Percentiles rank a stretch among this genome's conserved stretches.
phyloP scores from a whole-genome alignment of 2,329 filamentous ascomycete species.

The Talaromyces sp. region DNA sequence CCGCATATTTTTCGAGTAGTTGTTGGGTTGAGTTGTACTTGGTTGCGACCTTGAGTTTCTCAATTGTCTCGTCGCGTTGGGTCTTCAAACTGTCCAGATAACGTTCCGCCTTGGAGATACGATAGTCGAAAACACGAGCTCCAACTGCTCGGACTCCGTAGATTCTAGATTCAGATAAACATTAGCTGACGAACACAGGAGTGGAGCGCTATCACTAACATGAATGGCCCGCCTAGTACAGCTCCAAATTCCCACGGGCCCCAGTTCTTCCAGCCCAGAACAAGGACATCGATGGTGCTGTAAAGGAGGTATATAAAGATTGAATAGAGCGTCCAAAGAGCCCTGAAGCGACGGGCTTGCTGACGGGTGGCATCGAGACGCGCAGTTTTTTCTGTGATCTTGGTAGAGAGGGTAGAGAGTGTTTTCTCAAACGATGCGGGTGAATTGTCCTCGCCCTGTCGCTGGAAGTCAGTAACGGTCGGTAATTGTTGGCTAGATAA shows the following conservation, averaged over 20 bases:
- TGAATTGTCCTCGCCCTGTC: slow-evolving; percentile 70
- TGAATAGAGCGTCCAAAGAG: slow-evolving; percentile 85
- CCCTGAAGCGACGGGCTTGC: slow-evolving; percentile 70
- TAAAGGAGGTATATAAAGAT: slow-evolving; percentile 87
- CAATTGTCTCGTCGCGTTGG: slow-evolving; percentile 80
- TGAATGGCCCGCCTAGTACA: slow-evolving; percentile 69
- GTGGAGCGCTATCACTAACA: slow-evolving; percentile 44
- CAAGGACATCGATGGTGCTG: slow-evolving; percentile 72
- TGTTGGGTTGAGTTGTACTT: slow-evolving; percentile 94
- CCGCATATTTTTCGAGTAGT: slow-evolving; percentile 89
- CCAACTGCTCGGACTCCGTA: slow-evolving; percentile 65
- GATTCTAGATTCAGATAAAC: slow-evolving; percentile 56
- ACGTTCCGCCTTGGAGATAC: slow-evolving; percentile 63
- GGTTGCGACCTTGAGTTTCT: slow-evolving; percentile 89
- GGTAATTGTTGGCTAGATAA: background rate
- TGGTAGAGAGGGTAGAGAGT: slow-evolving; percentile 72
- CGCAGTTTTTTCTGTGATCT: slow-evolving; percentile 70
- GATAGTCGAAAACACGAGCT: slow-evolving; percentile 72
- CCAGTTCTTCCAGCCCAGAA: slow-evolving; percentile 79
- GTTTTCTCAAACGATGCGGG: slow-evolving; percentile 91
- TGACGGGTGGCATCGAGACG: slow-evolving; percentile 69
- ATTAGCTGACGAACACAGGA: background rate
- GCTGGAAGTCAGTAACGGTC: slow-evolving; percentile 4
- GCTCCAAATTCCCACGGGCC: slow-evolving; percentile 71
- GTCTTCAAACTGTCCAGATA: slow-evolving; percentile 70